These are phyloP conservation scores for Acer saccharum DNA, from an alignment of 345 rosid genomes.

Conservation along the genomic window DNA sequence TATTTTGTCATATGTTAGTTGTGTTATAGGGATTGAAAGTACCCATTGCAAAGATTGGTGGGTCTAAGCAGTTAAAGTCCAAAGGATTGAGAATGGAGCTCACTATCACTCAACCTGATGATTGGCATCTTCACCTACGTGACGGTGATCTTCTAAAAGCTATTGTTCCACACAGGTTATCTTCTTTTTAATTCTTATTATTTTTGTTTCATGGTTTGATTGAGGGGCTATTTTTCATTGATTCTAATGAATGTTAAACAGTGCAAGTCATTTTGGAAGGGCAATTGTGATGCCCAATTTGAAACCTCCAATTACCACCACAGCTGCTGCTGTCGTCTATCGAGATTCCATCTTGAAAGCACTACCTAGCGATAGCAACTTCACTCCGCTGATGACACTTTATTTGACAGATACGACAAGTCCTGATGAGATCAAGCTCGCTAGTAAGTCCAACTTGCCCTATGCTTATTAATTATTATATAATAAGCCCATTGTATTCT, in stretches of 20 bases:
- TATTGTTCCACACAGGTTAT: slow-evolving; percentile 52
- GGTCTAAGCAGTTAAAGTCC: slow-evolving; percentile 10
- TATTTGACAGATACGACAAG: slow-evolving; percentile 89
- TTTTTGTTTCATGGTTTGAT: not conserved
- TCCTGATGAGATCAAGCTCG: slow-evolving; percentile 86
- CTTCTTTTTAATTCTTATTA: not conserved
- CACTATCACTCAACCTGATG: slow-evolving; percentile 47
- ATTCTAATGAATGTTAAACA: slow-evolving; percentile 19
- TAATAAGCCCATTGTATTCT: not conserved
- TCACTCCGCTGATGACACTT: slow-evolving; percentile 91
- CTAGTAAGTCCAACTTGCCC: slow-evolving; percentile 49
- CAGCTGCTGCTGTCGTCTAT: slow-evolving; percentile 45
- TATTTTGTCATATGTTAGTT: not conserved
- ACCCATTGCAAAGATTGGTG: slow-evolving; percentile 1
- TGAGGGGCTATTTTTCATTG: not conserved
- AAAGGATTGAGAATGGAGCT: slow-evolving; percentile 41
- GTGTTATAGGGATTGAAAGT: slow-evolving; percentile 10
- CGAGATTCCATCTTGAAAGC: slow-evolving; percentile 63
- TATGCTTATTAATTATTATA: too few relatives aligned
- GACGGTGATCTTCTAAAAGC: slow-evolving; percentile 54
- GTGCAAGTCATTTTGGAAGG: slow-evolving; percentile 75
- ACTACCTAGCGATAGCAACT: slow-evolving; percentile 54
- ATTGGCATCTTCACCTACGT: slow-evolving; percentile 69
- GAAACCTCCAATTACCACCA: slow-evolving; percentile 82
- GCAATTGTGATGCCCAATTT: slow-evolving; percentile 96